Evolutionary conservation across 2,329 filamentous ascomycete species (phyloP), one percentile per base, ranked within the genome.

Genomic region (Beauveria sp.): DNA sequence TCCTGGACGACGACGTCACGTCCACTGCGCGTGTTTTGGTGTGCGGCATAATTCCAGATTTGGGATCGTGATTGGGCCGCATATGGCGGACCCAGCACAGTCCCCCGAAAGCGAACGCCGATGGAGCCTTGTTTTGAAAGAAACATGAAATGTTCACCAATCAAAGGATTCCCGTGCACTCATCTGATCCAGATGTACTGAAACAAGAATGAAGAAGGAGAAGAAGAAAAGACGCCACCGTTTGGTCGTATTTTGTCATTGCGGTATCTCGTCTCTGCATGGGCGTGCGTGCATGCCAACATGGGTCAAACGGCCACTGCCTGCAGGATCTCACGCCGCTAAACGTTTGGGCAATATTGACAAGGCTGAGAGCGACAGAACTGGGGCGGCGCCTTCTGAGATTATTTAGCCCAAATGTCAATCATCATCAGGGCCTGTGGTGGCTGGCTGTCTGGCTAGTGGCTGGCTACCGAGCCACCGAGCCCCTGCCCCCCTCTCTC

Each of bases 321-420:
- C 31, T 22, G 34, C 50, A 24, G 56, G 48, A 60, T 51, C 57
- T 60, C 57, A 52, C 31, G 57, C 46, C 57, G 26, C 46, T 52
- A 57, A 60, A 43, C 26, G 4, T 45, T 58, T 14, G 16, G 18
- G 49, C 40, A 60, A 53, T 60, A 53, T 60, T 60, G 58, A 24
- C 49, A 60, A 60, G 58, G 58, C 58, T 60, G 58, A 59, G 31
- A 42, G 46, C 5, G 26, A 38, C 24, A 9, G 22, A 24, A 60
- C 26, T 45, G 48, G 57, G 57, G 24, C 57, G 57, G 24, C 57
- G 22, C 16, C 24, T 22, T 20, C 22, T 20, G 45, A 42, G 31
- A 43, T 34, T 14, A 14, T 34, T 5, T 59, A 31, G 45, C 55
- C 54, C 20, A 38, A n/a, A 18, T 48, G 54, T 57, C 49, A 50